These are phyloP conservation scores for Chalaropsis ovoidea DNA, from an alignment of 2,329 filamentous ascomycete species.

Conservation along the genomic window DNA sequence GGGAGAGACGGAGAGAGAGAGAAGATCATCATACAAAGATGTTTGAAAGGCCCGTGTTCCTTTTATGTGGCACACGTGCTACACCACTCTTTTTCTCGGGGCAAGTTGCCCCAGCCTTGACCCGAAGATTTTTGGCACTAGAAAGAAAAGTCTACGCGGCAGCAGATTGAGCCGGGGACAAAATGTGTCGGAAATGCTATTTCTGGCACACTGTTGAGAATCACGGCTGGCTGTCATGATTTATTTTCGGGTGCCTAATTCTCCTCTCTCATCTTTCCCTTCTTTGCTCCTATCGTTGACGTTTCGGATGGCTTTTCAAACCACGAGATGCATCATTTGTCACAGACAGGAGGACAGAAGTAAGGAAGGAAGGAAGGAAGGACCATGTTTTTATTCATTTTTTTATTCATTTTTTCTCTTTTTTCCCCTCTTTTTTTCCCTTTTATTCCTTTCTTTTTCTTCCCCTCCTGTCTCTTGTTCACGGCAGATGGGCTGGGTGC, in stretches of 20 bases:
- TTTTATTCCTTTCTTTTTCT: background rate
- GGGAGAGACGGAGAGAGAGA: background rate
- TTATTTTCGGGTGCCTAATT: background rate
- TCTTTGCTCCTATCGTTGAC: background rate
- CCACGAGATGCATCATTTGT: slow-evolving; percentile 6
- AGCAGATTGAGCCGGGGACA: slow-evolving; percentile 1
- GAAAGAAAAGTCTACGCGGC: background rate
- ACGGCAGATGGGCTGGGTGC: background rate
- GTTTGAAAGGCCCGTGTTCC: background rate
- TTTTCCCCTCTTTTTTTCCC: background rate
- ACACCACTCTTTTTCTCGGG: background rate
- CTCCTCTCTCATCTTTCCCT: background rate
- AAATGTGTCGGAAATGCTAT: slow-evolving; percentile 7
- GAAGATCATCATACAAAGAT: background rate
- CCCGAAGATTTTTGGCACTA: no score
- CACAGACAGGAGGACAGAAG: slow-evolving; percentile 8
- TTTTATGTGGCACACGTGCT: background rate
- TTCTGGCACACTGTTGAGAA: background rate
- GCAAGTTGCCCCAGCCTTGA: background rate
- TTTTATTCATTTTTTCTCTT: background rate
- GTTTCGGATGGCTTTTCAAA: slow-evolving; percentile 14
- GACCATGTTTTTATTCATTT: background rate
- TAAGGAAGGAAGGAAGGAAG: background rate
- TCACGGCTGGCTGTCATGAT: background rate
- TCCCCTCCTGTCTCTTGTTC: background rate